Evolutionary conservation across 148 eudicot species (phyloP), one percentile per base, ranked within the genome.

Genomic region (Fagopyrum tataricum): DNA sequence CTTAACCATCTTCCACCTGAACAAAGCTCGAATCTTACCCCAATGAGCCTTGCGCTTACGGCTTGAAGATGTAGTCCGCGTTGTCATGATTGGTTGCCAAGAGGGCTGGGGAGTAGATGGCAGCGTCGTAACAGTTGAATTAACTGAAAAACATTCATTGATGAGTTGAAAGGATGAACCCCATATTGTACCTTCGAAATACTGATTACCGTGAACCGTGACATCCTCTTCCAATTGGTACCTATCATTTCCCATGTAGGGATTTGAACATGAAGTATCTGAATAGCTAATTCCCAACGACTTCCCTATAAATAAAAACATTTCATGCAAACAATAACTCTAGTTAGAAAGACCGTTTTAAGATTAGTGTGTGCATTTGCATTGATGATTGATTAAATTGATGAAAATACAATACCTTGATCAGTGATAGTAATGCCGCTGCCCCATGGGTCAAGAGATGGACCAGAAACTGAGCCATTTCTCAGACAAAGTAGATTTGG

Each of bases 21-120:
- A 68, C 67, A 78, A 84, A 74, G 96, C 92, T 23, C 91, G 92
- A 40, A 92, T 52, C 81, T 88, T 86, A 44, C 82, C 79, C 96
- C 97, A 90, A 67, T 85, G 58, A 5, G 82, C 86, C 80, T 76
- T 87, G 37, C 85, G 79, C 58, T 80, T 84, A 41, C 82, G 77
- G 31, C 40, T 67, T 62, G 81, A 70, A 73, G 73, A 23, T 2
- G 77, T 21, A 73, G 69, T 76, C 86, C 85, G 81, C 42, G 86
- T 61, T 52, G 86, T 61, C 26, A 11, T 24, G 37, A 73, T 44
- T 44, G 70, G 47, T 67, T 77, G 67, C 12, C 47, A 73, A 10
- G 82, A 73, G n/a, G 76, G 51, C 40, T 72, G 83, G 68, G 71
- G 74, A 44, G 53, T 75, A 67, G 74, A 55, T 43, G 79, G 77